A percentile compares a stretch with the other conserved stretches of the same genome.
Evolutionary conservation across 352 stramenopile species (phyloP).

Genomic region (Globisporangium rhizosaccharum): DNA sequence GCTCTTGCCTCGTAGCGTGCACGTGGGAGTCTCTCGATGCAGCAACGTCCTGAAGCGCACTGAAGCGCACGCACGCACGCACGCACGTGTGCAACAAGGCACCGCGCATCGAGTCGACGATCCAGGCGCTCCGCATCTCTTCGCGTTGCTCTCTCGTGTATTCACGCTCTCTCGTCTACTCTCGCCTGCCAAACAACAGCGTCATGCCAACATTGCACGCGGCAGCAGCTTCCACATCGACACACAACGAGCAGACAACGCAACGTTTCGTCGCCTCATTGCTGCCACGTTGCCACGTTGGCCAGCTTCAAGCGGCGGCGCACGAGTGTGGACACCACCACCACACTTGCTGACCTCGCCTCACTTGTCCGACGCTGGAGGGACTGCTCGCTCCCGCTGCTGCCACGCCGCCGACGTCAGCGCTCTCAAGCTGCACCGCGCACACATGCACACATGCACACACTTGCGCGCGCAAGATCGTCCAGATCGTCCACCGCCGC

Average conservation of each 20-base stretch:
- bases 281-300: neutral
- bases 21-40: too few relatives aligned
- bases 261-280: neutral
- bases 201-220: neutral
- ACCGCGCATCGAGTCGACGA: neutral
- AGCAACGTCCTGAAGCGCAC: neutral
- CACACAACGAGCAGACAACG: neutral
- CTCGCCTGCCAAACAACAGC: neutral
- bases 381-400: neutral
- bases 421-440: neutral
- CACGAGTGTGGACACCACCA: neutral
- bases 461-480: too few relatives aligned
- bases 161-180: neutral
- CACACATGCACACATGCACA: too few relatives aligned
- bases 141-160: neutral
- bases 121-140: neutral
- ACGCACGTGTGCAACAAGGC: neutral
- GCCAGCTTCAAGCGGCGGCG: neutral
- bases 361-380: neutral
- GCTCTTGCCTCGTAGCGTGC: too few relatives aligned
- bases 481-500: too few relatives aligned
- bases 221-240: neutral
- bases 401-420: conserved; percentile 1
- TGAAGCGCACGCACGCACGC: neutral
- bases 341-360: neutral